Evolutionary conservation across 1,139 yeast genomes (phyloP), one percentile per base, ranked within the genome.

Genomic region (Magnusiomyces ingens): DNA sequence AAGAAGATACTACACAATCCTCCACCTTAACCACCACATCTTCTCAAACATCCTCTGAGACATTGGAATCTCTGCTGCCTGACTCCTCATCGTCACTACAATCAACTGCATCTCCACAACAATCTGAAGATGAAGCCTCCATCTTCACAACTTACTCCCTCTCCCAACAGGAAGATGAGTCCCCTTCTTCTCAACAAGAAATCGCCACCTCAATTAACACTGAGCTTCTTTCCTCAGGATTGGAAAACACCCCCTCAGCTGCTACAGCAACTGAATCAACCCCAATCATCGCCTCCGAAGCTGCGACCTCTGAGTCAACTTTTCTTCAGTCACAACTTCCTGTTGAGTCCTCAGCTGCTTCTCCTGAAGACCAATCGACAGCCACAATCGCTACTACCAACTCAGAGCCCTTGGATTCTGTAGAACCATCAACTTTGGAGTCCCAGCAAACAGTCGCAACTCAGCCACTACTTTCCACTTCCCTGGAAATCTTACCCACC

Each of bases 81-180:
- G 44, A 48, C 11, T 41, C 56, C 5, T 47, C 48, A 26, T 40
- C 36, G 50, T 55, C 48, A 40, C 11, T 37, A n/a, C 65, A 66
- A 5, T 67, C 58, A 10, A 51, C 57, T 18, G 45, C 54, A 13
- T 22, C 48, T 18, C 32, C 12, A 21, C 29, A 19, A 18, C 32
- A 13, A 22, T 43, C 45, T 19, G n/a, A n/a, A 43, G 46, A 12
- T 15, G 11, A 11, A 6, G 15, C 12, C 17, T 19, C 46, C 2
- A 26, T 17, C n/a, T 19, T 32, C 17, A 21, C 38, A 26, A 35
- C 26, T 29, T 32, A 44, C 8, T 22, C 6, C 47, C n/a, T 19
- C 36, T 4, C 8, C 37, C n/a, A 19, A 5, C 17, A 21, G 4
- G 32, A 2, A 18, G 29, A 3, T 36, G 22, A 17, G 22, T 36